phyloP scores from a whole-genome alignment of 306 rosid species.

The Inga leiocalycina region DNA sequence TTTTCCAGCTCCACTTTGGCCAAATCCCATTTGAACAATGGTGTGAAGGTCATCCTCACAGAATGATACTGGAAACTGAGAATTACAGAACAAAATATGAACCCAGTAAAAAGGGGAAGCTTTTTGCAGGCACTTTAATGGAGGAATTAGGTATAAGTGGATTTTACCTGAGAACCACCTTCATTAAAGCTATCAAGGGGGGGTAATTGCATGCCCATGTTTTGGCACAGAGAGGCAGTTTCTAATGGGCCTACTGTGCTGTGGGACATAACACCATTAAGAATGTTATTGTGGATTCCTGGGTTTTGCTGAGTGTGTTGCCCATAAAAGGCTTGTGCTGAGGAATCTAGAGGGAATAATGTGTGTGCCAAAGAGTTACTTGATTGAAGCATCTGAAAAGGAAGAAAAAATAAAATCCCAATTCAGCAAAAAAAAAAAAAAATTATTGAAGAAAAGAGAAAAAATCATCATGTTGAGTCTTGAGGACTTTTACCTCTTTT shows the following conservation, averaged over 20 bases:
- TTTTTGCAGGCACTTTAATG: neutral
- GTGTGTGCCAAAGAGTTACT: slow-evolving; percentile 55
- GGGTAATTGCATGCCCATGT: slow-evolving; percentile 64
- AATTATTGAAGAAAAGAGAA: neutral
- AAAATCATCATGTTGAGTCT: neutral
- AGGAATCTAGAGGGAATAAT: slow-evolving; percentile 77
- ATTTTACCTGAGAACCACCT: slow-evolving; percentile 63
- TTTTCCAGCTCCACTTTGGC: slow-evolving; percentile 60
- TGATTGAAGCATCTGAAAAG: slow-evolving; percentile 67
- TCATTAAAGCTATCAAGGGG: slow-evolving; percentile 48
- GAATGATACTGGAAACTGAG: slow-evolving; percentile 64
- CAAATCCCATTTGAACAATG: slow-evolving; percentile 89
- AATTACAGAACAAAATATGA: neutral
- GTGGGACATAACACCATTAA: slow-evolving; percentile 53
- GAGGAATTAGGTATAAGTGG: neutral
- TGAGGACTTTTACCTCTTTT: slow-evolving; percentile 69
- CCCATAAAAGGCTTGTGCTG: slow-evolving; percentile 71
- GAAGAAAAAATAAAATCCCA: slow-evolving; percentile 1
- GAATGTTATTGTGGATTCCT: slow-evolving; percentile 50
- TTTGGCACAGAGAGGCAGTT: slow-evolving; percentile 57
- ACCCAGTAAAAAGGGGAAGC: neutral
- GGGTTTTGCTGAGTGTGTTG: slow-evolving; percentile 51
- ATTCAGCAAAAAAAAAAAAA: slow-evolving; percentile 1
- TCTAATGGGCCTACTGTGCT: slow-evolving; percentile 67
- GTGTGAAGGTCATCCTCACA: slow-evolving; percentile 82